Percentiles rank a stretch among this genome's conserved stretches.
These are phyloP conservation scores for Vitis hybrid DNA, from an alignment of 177 flowering plant species.

Conservation along the genomic window DNA sequence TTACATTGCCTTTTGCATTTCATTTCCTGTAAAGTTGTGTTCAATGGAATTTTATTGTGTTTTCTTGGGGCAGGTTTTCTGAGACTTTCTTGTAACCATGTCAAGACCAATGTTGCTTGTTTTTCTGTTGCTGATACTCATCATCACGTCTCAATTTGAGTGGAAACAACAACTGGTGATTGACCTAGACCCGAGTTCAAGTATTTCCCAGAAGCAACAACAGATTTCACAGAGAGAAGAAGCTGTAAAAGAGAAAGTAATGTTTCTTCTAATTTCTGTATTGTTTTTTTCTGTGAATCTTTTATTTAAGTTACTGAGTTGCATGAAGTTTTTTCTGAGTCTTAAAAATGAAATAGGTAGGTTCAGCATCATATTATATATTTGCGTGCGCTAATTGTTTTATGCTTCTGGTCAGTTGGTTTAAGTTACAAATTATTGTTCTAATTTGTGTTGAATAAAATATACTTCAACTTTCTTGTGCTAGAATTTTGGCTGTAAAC, in stretches of 20 bases:
- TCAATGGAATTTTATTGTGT: background rate
- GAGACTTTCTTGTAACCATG: conserved; percentile 36
- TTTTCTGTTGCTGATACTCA: conserved; percentile 63
- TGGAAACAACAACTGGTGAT: conserved; percentile 78
- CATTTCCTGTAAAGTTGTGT: too few relatives aligned
- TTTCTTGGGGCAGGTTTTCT: conserved; percentile 29
- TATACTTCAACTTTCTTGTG: too few relatives aligned
- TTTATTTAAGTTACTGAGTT: background rate
- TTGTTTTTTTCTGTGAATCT: background rate
- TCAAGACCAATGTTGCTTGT: conserved; percentile 78
- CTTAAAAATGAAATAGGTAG: too few relatives aligned
- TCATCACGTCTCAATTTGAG: conserved; percentile 87
- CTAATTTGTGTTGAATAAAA: too few relatives aligned
- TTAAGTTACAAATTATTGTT: too few relatives aligned
- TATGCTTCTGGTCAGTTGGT: background rate
- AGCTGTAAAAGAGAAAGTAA: conserved; percentile 81
- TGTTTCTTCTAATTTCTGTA: background rate
- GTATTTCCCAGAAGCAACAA: conserved; percentile 54
- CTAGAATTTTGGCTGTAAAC: too few relatives aligned
- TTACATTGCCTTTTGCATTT: too few relatives aligned
- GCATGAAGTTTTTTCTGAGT: too few relatives aligned
- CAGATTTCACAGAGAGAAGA: conserved; percentile 63
- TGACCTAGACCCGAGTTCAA: conserved; percentile 48
- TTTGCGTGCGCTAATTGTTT: background rate
- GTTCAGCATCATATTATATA: too few relatives aligned